Percentiles rank a stretch among this genome's conserved stretches.
Conservation (phyloP, 345 rosid genomes). For the Brassica juncea region DNA sequence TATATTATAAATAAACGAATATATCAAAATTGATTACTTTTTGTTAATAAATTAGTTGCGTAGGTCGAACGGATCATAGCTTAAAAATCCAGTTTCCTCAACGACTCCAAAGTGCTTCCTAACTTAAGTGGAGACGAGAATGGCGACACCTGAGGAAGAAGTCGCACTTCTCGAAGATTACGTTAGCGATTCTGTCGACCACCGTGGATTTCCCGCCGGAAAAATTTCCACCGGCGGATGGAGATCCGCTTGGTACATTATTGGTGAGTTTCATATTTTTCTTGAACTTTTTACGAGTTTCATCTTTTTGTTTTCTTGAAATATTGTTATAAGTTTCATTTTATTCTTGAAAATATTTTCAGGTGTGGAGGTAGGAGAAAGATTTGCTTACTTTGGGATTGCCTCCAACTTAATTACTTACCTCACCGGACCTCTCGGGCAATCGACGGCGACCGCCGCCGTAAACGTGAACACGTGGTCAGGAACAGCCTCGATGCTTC, state of each 20-base stretch:
- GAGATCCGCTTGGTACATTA: conserved; percentile 38
- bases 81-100: not conserved
- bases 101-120: not conserved
- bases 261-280: not conserved
- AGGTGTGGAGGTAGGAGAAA: conserved; percentile 56
- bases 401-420: conserved; percentile 47
- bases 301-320: not conserved
- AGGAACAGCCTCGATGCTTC: conserved; percentile 47
- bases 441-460: conserved; percentile 55
- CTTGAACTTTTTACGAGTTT: not conserved
- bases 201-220: conserved; percentile 30
- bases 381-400: conserved; percentile 55
- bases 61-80: not conserved
- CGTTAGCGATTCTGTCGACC: conserved; percentile 29
- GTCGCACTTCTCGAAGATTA: conserved; percentile 15
- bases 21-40: not conserved
- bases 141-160: conserved; percentile 19
- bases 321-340: not conserved
- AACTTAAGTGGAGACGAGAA: not conserved
- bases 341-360: not conserved
- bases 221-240: conserved; percentile 36
- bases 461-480: conserved; percentile 56
- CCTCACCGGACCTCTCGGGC: conserved; percentile 53
- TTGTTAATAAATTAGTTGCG: not conserved
- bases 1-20: not conserved